Evolutionary conservation across 1,284 basidiomycete species (phyloP).

Genomic region (Cutaneotrichosporon sp.): DNA sequence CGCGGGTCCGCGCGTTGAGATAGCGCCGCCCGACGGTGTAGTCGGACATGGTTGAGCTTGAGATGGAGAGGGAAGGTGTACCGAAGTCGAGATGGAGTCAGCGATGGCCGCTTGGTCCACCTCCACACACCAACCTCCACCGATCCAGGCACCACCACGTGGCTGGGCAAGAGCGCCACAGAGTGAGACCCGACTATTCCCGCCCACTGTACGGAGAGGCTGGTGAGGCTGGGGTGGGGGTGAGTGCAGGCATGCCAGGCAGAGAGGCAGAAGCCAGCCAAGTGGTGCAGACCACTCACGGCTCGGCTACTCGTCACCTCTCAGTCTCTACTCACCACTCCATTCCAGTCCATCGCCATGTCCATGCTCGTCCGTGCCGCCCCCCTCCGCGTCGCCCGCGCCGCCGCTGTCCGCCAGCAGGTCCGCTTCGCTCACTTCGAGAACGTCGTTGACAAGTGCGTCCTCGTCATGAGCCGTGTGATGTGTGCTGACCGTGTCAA

Average conservation of each 20-base stretch:
- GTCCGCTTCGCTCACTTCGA: slow-evolving; percentile 24
- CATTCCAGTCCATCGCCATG: slow-evolving; percentile 15
- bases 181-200: slow-evolving; percentile 1
- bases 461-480: background rate
- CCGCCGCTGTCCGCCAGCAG: slow-evolving; percentile 17
- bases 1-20: slow-evolving; percentile 36
- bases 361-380: slow-evolving; percentile 23
- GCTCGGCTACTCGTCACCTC: slow-evolving; percentile 2
- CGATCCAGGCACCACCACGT: background rate
- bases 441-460: slow-evolving; percentile 27
- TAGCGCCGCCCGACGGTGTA: slow-evolving; percentile 35
- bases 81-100: background rate
- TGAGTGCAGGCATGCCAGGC: background rate
- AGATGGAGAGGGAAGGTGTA: background rate
- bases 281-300: background rate
- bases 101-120: slow-evolving; percentile 5
- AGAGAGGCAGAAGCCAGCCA: background rate
- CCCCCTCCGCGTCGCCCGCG: slow-evolving; percentile 21
- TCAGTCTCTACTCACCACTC: slow-evolving; percentile 14
- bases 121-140: background rate
- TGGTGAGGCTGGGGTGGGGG: background rate
- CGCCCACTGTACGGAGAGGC: too few species aligned
- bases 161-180: background rate
- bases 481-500: slow-evolving; percentile 8
- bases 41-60: background rate